Evolutionary conservation across 2,329 filamentous ascomycete species (phyloP).

Genomic region (Colletotrichum sp.): DNA sequence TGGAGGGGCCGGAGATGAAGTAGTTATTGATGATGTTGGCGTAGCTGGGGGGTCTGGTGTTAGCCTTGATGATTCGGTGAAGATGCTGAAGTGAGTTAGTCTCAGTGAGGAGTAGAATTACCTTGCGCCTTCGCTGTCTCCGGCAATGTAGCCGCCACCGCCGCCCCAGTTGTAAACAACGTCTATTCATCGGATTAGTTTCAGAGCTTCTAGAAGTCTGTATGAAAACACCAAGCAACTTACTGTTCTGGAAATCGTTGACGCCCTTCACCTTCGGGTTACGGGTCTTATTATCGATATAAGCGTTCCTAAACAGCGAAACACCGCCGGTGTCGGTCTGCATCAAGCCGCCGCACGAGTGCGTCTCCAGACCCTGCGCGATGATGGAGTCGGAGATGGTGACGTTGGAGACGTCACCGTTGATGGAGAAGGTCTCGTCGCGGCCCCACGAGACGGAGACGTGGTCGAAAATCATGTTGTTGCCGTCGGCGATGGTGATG

Average conservation of each 20-base stretch:
- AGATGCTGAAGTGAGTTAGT: neutral
- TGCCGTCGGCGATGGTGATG: conserved; percentile 55
- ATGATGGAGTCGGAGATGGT: conserved; percentile 59
- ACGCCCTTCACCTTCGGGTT: conserved; percentile 62
- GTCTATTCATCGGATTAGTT: conserved; percentile 20
- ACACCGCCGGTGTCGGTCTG: conserved; percentile 49
- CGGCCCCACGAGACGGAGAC: conserved; percentile 58
- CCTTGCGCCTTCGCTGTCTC: conserved; percentile 48
- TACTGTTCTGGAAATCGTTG: conserved; percentile 54
- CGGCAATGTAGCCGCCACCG: conserved; percentile 59
- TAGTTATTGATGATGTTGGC: conserved; percentile 62
- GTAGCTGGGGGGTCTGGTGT: conserved; percentile 27
- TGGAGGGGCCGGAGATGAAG: conserved; percentile 58
- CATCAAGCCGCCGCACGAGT: conserved; percentile 56
- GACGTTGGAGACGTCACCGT: conserved; percentile 48
- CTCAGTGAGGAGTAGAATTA: neutral
- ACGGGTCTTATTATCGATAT: conserved; percentile 61
- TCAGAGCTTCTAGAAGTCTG: neutral
- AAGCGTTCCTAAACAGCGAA: conserved; percentile 54
- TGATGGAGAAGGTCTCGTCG: conserved; percentile 59
- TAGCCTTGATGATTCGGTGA: neutral
- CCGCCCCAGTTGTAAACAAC: conserved; percentile 61
- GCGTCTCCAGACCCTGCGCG: conserved; percentile 56
- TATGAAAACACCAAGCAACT: neutral
- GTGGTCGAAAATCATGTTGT: conserved; percentile 62